Evolutionary conservation across 129 eudicot genomes (phyloP).

Genomic region (Ambrosia artemisiifolia): DNA sequence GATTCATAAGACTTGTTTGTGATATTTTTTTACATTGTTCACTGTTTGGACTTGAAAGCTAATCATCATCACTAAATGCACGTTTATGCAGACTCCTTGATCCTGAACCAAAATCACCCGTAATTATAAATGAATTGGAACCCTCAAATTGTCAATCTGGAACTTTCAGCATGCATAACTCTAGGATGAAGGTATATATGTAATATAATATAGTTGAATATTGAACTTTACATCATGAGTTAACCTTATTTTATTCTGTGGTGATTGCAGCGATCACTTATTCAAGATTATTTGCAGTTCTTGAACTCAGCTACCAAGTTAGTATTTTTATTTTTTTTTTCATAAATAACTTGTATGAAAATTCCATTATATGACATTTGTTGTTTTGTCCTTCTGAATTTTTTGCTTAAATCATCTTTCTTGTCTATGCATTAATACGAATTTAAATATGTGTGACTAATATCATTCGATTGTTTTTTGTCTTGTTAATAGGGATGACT

Average conservation of each 20-base stretch:
- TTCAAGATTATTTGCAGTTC: slow-evolving; percentile 55
- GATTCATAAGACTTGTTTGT: background rate
- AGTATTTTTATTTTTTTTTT: slow-evolving; percentile 37
- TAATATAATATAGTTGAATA: no score
- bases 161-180: slow-evolving; percentile 32
- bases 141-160: slow-evolving; percentile 44
- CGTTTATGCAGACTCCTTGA: slow-evolving; percentile 30
- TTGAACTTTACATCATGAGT: background rate
- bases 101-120: slow-evolving; percentile 71
- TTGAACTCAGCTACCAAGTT: slow-evolving; percentile 83
- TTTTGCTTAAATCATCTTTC: background rate
- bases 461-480: background rate
- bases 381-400: background rate
- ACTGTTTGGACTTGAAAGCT: slow-evolving; percentile 22
- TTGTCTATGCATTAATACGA: background rate
- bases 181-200: no score
- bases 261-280: slow-evolving; percentile 58
- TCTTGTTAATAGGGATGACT: slow-evolving; percentile 56
- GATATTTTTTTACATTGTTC: background rate
- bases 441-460: background rate
- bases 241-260: background rate
- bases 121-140: slow-evolving; percentile 24
- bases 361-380: background rate
- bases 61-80: slow-evolving; percentile 63
- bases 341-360: no score